A percentile compares a stretch with the other conserved stretches of the same genome.
These are phyloP conservation scores for Blastocystis hominis DNA, from an alignment of 352 stramenopile species.

Conservation along the genomic window DNA sequence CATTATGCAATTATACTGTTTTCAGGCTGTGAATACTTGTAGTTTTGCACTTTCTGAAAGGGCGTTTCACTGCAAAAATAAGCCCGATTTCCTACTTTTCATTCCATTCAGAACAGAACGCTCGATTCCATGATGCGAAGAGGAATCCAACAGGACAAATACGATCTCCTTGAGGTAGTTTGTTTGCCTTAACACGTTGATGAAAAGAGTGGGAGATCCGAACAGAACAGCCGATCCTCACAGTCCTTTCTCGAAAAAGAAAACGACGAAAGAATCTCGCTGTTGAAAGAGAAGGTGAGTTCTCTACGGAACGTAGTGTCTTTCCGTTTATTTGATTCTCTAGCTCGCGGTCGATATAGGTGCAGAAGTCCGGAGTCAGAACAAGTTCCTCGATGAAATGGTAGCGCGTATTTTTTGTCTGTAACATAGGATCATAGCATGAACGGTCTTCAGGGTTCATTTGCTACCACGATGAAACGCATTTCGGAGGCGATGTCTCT, in stretches of 20 bases:
- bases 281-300: constrained; percentile 12
- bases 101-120: neutral
- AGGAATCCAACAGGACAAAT: constrained; percentile 2
- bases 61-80: constrained; percentile 15
- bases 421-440: neutral
- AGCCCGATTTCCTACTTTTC: neutral
- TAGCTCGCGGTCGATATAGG: constrained; percentile 45
- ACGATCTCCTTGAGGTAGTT: constrained; percentile 22
- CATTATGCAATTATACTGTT: neutral
- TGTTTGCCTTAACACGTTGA: neutral
- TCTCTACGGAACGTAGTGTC: neutral
- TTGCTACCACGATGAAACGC: neutral
- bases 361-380: neutral
- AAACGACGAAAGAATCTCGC: neutral
- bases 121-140: neutral
- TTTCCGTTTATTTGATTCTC: neutral
- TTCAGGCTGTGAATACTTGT: neutral
- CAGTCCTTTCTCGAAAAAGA: neutral
- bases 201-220: neutral
- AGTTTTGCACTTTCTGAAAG: constrained; percentile 33
- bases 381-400: constrained; percentile 41
- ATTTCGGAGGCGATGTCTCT: constrained; percentile 1
- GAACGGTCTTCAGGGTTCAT: neutral
- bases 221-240: neutral
- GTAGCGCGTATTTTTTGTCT: neutral